Percentiles rank a stretch among this genome's conserved stretches.
These are phyloP conservation scores for Spergularia bocconei DNA, from an alignment of 148 eudicot genomes.

Conservation along the genomic window DNA sequence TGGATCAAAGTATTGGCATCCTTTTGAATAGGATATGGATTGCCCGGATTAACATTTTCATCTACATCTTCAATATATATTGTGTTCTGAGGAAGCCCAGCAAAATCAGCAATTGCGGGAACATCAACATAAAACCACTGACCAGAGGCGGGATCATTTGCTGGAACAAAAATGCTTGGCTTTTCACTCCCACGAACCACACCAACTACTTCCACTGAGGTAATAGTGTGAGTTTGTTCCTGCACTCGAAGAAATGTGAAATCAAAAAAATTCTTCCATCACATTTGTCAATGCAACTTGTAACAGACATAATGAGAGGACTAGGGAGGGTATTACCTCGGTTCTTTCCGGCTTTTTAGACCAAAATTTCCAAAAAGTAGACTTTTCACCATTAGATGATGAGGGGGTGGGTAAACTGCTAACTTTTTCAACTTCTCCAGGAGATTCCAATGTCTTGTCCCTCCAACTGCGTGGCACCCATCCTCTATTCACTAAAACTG, in stretches of 20 bases:
- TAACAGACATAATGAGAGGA: neutral
- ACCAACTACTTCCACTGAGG: constrained; percentile 63
- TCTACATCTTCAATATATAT: constrained; percentile 72
- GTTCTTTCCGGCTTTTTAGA: constrained; percentile 45
- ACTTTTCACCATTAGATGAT: constrained; percentile 31
- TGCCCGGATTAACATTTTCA: constrained; percentile 59
- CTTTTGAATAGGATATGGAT: constrained; percentile 86
- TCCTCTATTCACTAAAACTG: constrained; percentile 91
- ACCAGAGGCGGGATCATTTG: constrained; percentile 64
- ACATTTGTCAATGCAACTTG: constrained; percentile 4
- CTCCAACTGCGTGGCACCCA: constrained; percentile 98
- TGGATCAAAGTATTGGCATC: constrained; percentile 67
- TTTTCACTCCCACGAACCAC: constrained; percentile 94
- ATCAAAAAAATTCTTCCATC: neutral
- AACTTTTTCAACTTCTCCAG: constrained; percentile 32
- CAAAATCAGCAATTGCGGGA: constrained; percentile 64
- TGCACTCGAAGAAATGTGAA: constrained; percentile 23
- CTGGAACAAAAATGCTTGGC: constrained; percentile 93
- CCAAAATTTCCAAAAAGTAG: constrained; percentile 74
- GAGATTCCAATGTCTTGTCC: constrained; percentile 53
- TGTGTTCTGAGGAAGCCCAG: constrained; percentile 69
- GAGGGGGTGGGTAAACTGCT: constrained; percentile 28
- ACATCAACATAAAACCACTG: constrained; percentile 99
- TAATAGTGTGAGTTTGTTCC: constrained; percentile 50
- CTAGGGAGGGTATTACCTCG: constrained; percentile 34